A percentile compares a stretch with the other conserved stretches of the same genome.
phyloP scores from a whole-genome alignment of 495 filamentous ascomycete genomes.

The Tuber magnatum region DNA sequence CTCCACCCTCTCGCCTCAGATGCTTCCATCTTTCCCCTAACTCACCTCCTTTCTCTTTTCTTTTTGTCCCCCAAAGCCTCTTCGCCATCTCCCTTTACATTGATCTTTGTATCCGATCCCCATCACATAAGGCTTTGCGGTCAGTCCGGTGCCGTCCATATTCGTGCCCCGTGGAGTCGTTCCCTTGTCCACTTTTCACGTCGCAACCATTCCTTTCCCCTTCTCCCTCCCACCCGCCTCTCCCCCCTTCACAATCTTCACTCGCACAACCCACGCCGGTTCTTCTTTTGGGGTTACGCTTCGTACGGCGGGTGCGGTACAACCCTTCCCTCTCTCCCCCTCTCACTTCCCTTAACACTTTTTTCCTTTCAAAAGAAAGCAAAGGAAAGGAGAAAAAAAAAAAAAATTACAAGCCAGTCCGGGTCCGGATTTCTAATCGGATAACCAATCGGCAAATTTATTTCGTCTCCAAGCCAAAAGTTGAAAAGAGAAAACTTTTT shows the following conservation, averaged over 20 bases:
- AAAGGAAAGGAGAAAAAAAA: background rate
- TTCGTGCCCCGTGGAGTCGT: background rate
- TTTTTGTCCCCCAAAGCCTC: background rate
- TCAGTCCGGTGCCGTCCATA: background rate
- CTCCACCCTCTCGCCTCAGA: background rate
- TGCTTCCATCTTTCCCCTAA: background rate
- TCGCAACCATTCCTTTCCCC: slow-evolving; percentile 11
- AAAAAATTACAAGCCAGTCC: background rate
- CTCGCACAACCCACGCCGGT: background rate
- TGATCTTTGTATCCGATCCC: background rate
- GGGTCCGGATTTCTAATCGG: background rate
- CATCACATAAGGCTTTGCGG: background rate
- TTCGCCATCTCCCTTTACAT: background rate
- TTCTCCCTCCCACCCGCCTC: slow-evolving; percentile 4
- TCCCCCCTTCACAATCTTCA: background rate
- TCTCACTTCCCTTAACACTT: background rate
- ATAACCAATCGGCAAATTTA: background rate
- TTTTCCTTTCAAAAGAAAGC: background rate
- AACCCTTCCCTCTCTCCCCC: background rate
- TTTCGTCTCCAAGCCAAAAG: too few species aligned
- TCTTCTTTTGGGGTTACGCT: background rate
- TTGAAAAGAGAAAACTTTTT: too few species aligned
- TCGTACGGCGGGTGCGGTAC: background rate
- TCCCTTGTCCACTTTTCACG: background rate
- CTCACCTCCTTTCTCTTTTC: background rate